Base-by-base conservation (phyloP, 495 filamentous ascomycete species). In the Hypomontagnella submonticulosa region DNA sequence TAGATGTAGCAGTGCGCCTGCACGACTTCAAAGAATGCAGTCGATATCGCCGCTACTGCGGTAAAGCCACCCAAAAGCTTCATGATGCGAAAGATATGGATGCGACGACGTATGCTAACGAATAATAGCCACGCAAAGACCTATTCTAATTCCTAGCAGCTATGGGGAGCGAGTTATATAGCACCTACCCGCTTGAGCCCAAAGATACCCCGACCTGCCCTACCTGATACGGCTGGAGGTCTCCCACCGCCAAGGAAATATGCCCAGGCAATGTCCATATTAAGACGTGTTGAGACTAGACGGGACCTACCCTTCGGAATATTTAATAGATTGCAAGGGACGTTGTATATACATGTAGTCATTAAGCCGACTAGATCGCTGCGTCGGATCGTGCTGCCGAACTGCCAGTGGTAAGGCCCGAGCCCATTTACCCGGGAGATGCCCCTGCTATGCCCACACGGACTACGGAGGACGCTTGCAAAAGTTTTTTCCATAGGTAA, bases 1-100 rank as follows among this genome's bases (percentile, higher is more conserved):
- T 69, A 69, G 49, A 73, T 73, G 37, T 61, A 73, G 48, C 57
- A 57, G 38, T 73, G 71, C 12, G 68, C 68, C 33, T 58, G 53
- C 37, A 61, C 64, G 27, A 64, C 9, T 8, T 50, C 50, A 4
- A 42, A 10, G 1, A 63, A 23, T 7, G 60, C 23, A 16, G 36
- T 63, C 33, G 42, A 55, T 10, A 37, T 34, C 7, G 23, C 60
- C 19, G 51, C 50, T 5, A 56, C 37, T 7, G 51, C 60, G n/a
- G 51, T 41, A 6, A 56, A 12, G 12, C 50, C 33, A 20, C 15
- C 18, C 34, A 15, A 36, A 36, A 56, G 20, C 20, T 43, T 48
- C 60, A 63, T 63, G 32, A 20, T 63, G 1, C 1, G 4, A 12
- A 27, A 4, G 3, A 46, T 2, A 27, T 27, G 23, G 6, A 27